A percentile compares a stretch with the other conserved stretches of the same genome.
Conservation (phyloP, 1,139 yeast genomes). For the Scheffersomyces titani region DNA sequence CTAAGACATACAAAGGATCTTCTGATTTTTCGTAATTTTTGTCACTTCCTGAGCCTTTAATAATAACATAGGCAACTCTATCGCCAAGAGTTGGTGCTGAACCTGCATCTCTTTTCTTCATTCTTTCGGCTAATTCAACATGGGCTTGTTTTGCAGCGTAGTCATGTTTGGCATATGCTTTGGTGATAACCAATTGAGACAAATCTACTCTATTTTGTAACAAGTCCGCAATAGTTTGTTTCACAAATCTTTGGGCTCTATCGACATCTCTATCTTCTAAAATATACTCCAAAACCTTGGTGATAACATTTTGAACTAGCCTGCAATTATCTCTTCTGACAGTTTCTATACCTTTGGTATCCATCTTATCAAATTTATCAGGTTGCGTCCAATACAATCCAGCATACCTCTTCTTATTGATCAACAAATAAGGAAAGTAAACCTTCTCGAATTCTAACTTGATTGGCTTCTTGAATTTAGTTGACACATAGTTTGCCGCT, state of each 20-base stretch:
- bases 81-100: constrained; percentile 97
- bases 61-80: constrained; percentile 96
- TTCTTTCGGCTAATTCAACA: constrained; percentile 92
- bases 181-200: constrained; percentile 91
- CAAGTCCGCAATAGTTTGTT: constrained; percentile 84
- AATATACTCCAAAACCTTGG: constrained; percentile 82
- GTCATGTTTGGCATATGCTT: constrained; percentile 85
- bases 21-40: constrained; percentile 95
- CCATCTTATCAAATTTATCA: constrained; percentile 91
- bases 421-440: constrained; percentile 88
- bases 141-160: constrained; percentile 97
- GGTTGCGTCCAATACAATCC: constrained; percentile 96
- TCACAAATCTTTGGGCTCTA: constrained; percentile 83
- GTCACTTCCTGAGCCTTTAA: constrained; percentile 76
- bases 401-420: constrained; percentile 95
- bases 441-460: constrained; percentile 96
- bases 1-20: constrained; percentile 91
- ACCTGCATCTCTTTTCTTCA: constrained; percentile 96
- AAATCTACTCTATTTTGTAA: constrained; percentile 90
- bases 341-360: constrained; percentile 97
- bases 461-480: constrained; percentile 79
- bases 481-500: constrained; percentile 88
- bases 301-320: constrained; percentile 90
- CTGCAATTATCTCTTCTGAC: constrained; percentile 98
- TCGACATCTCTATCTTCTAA: constrained; percentile 88